Conservation (phyloP, 768 basidiomycete genomes). For the Amyloporia xantha region DNA sequence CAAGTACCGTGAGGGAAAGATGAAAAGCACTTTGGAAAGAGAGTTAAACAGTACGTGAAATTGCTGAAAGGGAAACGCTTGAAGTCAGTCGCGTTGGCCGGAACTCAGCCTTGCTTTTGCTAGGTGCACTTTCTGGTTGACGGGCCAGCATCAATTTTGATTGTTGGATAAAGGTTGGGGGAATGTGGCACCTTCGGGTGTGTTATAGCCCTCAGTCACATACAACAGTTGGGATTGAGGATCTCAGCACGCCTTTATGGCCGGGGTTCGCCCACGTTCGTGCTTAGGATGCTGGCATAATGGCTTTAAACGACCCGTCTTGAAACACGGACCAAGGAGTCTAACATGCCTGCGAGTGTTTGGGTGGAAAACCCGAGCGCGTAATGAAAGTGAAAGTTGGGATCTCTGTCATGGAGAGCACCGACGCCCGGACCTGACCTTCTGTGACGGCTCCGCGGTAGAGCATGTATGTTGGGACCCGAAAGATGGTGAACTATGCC, state of each 20-base stretch:
- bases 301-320: constrained; percentile 77
- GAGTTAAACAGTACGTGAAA: constrained; percentile 78
- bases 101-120: too few species aligned
- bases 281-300: constrained; percentile 73
- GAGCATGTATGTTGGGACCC: constrained; percentile 83
- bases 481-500: constrained; percentile 89
- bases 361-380: constrained; percentile 65
- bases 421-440: constrained; percentile 69
- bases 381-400: constrained; percentile 69
- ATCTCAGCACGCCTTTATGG: constrained; percentile 52
- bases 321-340: too few species aligned
- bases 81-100: too few species aligned
- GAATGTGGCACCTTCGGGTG: constrained; percentile 62
- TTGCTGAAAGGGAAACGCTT: too few species aligned
- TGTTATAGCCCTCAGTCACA: constrained; percentile 58
- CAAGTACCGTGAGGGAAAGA: constrained; percentile 81
- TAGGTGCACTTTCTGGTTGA: constrained; percentile 32
- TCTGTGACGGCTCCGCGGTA: constrained; percentile 69
- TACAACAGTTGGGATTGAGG: constrained; percentile 54
- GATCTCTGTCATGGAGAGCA: constrained; percentile 60
- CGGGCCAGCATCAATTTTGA: constrained; percentile 67
- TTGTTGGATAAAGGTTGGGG: constrained; percentile 47
- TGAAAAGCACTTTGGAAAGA: constrained; percentile 79
- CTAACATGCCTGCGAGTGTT: too few species aligned
- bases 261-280: constrained; percentile 47